A percentile compares a stretch with the other conserved stretches of the same genome.
These are phyloP conservation scores for Heterobasidion parviporum DNA, from an alignment of 1,284 basidiomycete genomes.

Conservation along the genomic window DNA sequence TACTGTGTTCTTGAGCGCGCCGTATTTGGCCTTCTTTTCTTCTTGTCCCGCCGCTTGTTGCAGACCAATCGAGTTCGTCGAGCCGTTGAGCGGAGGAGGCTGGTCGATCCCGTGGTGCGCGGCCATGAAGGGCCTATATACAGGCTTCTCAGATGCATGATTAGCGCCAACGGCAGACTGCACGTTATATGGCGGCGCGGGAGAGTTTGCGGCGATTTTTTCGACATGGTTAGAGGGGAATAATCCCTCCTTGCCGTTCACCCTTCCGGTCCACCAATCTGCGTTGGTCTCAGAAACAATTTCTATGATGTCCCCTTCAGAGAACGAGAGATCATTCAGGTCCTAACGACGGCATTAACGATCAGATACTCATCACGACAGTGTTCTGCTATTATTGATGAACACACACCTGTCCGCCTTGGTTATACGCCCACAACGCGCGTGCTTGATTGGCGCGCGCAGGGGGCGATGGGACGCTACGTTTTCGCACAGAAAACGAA, in stretches of 20 bases:
- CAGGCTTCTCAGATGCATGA: slow-evolving; percentile 23
- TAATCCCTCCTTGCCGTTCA: slow-evolving; percentile 49
- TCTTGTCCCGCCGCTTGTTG: slow-evolving; percentile 19
- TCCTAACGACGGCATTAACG: slow-evolving; percentile 30
- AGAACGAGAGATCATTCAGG: slow-evolving; percentile 50
- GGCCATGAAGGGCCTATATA: slow-evolving; percentile 11
- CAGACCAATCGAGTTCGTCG: slow-evolving; percentile 22
- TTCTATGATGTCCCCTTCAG: slow-evolving; percentile 49
- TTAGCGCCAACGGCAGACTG: slow-evolving; percentile 10
- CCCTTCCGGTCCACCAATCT: slow-evolving; percentile 60
- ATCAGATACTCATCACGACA: neutral
- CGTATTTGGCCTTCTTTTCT: slow-evolving; percentile 53
- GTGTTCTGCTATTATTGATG: neutral
- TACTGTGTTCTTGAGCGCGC: slow-evolving; percentile 51
- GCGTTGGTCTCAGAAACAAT: slow-evolving; percentile 48
- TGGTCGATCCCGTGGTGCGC: slow-evolving; percentile 5
- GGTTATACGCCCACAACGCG: slow-evolving; percentile 63
- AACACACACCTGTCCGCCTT: slow-evolving; percentile 36
- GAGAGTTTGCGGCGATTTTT: slow-evolving; percentile 19
- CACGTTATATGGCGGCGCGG: slow-evolving; percentile 9
- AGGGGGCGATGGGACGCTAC: slow-evolving; percentile 18
- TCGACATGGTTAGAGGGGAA: slow-evolving; percentile 61
- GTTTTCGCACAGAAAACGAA: slow-evolving; percentile 2
- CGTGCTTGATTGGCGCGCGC: slow-evolving; percentile 34
- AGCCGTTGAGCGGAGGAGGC: neutral